These are phyloP conservation scores for Sclerotinia minor DNA, from an alignment of 2,329 filamentous ascomycete genomes.

Conservation along the genomic window DNA sequence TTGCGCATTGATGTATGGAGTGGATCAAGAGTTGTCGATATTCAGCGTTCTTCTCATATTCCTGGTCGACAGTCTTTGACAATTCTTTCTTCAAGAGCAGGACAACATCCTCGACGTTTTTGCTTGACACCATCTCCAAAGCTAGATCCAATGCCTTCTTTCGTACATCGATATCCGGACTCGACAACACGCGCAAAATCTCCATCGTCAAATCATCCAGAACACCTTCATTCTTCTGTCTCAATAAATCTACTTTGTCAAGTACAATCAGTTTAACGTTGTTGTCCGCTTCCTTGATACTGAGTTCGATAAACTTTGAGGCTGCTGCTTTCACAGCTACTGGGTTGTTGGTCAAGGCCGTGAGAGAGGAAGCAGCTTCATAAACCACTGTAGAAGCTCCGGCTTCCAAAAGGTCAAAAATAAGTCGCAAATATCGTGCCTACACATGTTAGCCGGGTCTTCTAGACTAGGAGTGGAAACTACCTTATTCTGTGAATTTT, in stretches of 20 bases:
- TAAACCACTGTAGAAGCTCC: slow-evolving; percentile 94
- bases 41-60: slow-evolving; percentile 97
- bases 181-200: slow-evolving; percentile 89
- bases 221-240: slow-evolving; percentile 85
- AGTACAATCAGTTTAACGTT: slow-evolving; percentile 99
- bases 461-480: slow-evolving; percentile 31
- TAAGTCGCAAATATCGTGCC: slow-evolving; percentile 88
- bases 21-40: slow-evolving; percentile 95
- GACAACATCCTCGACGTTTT: slow-evolving; percentile 97
- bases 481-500: slow-evolving; percentile 93
- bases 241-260: slow-evolving; percentile 85
- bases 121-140: slow-evolving; percentile 97
- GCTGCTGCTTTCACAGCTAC: slow-evolving; percentile 97
- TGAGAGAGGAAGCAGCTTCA: slow-evolving; percentile 93
- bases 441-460: slow-evolving; percentile 45
- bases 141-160: slow-evolving; percentile 88
- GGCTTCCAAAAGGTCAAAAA: slow-evolving; percentile 94
- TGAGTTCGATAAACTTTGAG: slow-evolving; percentile 92
- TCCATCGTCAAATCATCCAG: slow-evolving; percentile 96
- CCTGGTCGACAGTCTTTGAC: slow-evolving; percentile 94
- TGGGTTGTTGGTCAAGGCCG: slow-evolving; percentile 90
- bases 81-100: slow-evolving; percentile 96
- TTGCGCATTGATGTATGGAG: slow-evolving; percentile 96
- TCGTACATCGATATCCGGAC: slow-evolving; percentile 92
- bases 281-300: slow-evolving; percentile 97